Percentiles rank a stretch among this genome's conserved stretches.
phyloP scores from a whole-genome alignment of 345 rosid genomes.

The Laguncularia racemosa region DNA sequence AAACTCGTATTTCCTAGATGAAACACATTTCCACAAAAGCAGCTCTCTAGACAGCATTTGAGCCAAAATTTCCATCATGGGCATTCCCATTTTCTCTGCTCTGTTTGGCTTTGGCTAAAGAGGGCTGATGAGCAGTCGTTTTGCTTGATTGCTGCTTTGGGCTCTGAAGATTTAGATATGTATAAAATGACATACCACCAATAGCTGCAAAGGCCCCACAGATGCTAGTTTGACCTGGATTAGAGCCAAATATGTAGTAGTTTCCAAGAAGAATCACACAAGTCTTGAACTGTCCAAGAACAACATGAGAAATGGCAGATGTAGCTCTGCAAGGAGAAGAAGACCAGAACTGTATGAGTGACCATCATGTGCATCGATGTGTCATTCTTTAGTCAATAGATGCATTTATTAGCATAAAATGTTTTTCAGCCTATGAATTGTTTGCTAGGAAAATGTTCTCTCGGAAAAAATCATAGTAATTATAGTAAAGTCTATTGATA shows the following conservation, averaged over 20 bases:
- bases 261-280: slow-evolving; percentile 64
- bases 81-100: slow-evolving; percentile 34
- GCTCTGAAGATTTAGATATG: slow-evolving; percentile 39
- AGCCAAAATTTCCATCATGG: slow-evolving; percentile 20
- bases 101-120: slow-evolving; percentile 36
- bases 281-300: slow-evolving; percentile 77
- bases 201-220: slow-evolving; percentile 62
- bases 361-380: not conserved
- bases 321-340: slow-evolving; percentile 43
- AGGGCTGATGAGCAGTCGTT: slow-evolving; percentile 13
- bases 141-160: slow-evolving; percentile 31
- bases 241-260: slow-evolving; percentile 47
- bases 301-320: slow-evolving; percentile 63
- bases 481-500: too few species aligned
- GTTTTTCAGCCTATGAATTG: too few species aligned
- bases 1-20: not conserved
- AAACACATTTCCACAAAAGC: not conserved
- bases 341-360: not conserved
- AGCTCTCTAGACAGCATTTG: slow-evolving; percentile 7
- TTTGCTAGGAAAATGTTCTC: too few species aligned
- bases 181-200: slow-evolving; percentile 55
- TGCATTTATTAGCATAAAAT: too few species aligned
- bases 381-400: not conserved
- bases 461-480: too few species aligned
- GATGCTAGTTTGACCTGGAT: slow-evolving; percentile 57